phyloP scores from a whole-genome alignment of 768 basidiomycete species.

The Auricularia auricula-judae region DNA sequence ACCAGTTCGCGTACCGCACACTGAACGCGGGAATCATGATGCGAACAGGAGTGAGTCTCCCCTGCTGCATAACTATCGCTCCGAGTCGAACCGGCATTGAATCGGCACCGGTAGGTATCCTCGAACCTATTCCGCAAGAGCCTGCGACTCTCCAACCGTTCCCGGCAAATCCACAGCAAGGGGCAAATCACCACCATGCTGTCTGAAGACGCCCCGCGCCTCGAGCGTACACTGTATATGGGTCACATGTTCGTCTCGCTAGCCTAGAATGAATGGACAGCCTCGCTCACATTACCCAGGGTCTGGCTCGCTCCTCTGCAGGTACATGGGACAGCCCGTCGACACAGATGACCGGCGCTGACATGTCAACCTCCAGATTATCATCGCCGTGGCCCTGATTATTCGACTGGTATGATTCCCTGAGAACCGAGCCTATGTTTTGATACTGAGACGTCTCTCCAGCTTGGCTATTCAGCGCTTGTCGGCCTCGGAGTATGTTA shows the following conservation, averaged over 20 bases:
- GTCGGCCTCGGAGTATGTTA: slow-evolving; percentile 39
- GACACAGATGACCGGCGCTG: slow-evolving; percentile 29
- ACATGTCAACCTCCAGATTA: slow-evolving; percentile 43
- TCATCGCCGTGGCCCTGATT: slow-evolving; percentile 50
- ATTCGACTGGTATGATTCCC: slow-evolving; percentile 32
- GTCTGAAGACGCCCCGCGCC: slow-evolving; percentile 46
- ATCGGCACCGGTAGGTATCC: slow-evolving; percentile 18
- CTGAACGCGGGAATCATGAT: neutral
- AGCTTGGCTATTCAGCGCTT: slow-evolving; percentile 61
- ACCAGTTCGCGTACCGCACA: neutral
- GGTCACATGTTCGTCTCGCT: slow-evolving; percentile 18
- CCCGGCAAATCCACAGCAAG: slow-evolving; percentile 45
- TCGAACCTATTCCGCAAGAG: slow-evolving; percentile 54
- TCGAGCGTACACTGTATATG: slow-evolving; percentile 35
- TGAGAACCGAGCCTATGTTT: too few species aligned
- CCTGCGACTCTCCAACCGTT: slow-evolving; percentile 49
- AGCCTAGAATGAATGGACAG: neutral
- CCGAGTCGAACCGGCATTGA: neutral
- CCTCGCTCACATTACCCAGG: neutral
- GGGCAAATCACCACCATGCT: slow-evolving; percentile 66
- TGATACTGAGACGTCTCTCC: neutral
- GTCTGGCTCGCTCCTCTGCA: neutral
- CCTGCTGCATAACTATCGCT: neutral
- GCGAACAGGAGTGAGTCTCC: neutral
- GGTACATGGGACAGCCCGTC: neutral